Conservation (phyloP, 768 basidiomycete species). For the Leccinum ochraceum region DNA sequence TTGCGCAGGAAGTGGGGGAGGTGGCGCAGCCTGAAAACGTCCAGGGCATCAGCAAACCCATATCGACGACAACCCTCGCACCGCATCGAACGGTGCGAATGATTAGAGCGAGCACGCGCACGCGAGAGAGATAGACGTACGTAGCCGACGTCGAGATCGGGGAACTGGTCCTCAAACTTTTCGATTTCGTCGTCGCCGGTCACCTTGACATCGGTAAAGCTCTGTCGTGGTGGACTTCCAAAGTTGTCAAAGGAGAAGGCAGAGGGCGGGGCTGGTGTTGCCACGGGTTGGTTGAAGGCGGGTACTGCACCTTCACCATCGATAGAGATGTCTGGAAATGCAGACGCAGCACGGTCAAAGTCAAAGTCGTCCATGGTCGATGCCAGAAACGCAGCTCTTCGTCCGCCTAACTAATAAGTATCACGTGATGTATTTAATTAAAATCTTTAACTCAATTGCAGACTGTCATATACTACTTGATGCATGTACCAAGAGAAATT, state of each 20-base stretch:
- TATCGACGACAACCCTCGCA: constrained; percentile 14
- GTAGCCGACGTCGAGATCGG: constrained; percentile 63
- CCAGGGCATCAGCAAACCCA: constrained; percentile 1
- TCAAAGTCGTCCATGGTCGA: constrained; percentile 53
- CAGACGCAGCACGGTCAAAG: constrained; percentile 78
- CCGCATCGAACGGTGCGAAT: background rate
- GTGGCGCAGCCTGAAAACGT: constrained; percentile 35
- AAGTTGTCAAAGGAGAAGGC: constrained; percentile 73
- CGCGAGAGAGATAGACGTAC: constrained; percentile 29
- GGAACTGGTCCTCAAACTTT: constrained; percentile 84
- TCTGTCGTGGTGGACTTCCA: constrained; percentile 44
- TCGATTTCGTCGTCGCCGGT: constrained; percentile 87
- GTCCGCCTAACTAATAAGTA: background rate
- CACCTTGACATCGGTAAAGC: constrained; percentile 63
- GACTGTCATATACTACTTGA: too few relatives aligned
- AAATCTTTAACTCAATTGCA: too few relatives aligned
- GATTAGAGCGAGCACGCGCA: background rate
- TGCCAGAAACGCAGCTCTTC: background rate
- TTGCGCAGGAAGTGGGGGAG: constrained; percentile 24
- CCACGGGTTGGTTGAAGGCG: constrained; percentile 33
- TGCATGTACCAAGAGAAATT: too few relatives aligned
- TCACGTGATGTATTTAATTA: constrained; percentile 13
- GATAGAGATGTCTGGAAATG: constrained; percentile 83
- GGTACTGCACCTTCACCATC: constrained; percentile 65
- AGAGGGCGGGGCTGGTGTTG: constrained; percentile 35